A percentile compares a stretch with the other conserved stretches of the same genome.
phyloP scores from a whole-genome alignment of 179 eudicot species.

The Actinidia chinensis region DNA sequence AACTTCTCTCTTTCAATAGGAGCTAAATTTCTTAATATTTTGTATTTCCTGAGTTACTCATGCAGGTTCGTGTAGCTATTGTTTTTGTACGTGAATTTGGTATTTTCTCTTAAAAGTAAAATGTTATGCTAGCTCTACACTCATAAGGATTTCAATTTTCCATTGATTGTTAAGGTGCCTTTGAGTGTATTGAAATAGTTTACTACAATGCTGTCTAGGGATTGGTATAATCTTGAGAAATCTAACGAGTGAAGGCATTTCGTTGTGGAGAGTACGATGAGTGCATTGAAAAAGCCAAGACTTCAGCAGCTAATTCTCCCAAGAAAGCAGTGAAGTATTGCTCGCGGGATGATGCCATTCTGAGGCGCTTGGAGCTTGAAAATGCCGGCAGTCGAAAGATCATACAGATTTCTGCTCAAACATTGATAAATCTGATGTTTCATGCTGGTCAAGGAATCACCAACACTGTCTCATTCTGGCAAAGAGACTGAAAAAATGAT shows the following conservation, averaged over 20 bases:
- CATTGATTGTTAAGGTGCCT: not conserved
- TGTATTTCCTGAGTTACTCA: not conserved
- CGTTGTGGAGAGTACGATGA: conserved; percentile 77
- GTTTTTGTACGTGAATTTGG: not conserved
- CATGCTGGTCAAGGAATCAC: conserved; percentile 30
- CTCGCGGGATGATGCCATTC: conserved; percentile 70
- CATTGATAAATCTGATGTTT: conserved; percentile 26
- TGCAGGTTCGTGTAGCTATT: not conserved
- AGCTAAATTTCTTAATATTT: not conserved
- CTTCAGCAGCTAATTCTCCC: conserved; percentile 41
- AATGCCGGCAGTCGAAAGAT: conserved; percentile 37
- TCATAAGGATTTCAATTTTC: not conserved
- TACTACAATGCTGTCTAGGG: conserved; percentile 41
- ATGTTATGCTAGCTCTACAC: not conserved
- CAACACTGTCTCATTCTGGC: conserved; percentile 25
- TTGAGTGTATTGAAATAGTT: not conserved
- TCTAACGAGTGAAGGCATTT: conserved; percentile 75
- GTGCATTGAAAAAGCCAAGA: conserved; percentile 73
- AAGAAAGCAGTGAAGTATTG: conserved; percentile 61
- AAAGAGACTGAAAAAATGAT: conserved; percentile 31
- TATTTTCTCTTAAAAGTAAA: not conserved
- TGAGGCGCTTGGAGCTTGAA: conserved; percentile 83
- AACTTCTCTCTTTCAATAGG: not conserved
- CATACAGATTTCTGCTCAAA: conserved; percentile 22
- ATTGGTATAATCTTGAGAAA: conserved; percentile 82